A percentile compares a stretch with the other conserved stretches of the same genome.
These are phyloP conservation scores for Litchi chinensis DNA, from an alignment of 345 rosid species.

Conservation along the genomic window DNA sequence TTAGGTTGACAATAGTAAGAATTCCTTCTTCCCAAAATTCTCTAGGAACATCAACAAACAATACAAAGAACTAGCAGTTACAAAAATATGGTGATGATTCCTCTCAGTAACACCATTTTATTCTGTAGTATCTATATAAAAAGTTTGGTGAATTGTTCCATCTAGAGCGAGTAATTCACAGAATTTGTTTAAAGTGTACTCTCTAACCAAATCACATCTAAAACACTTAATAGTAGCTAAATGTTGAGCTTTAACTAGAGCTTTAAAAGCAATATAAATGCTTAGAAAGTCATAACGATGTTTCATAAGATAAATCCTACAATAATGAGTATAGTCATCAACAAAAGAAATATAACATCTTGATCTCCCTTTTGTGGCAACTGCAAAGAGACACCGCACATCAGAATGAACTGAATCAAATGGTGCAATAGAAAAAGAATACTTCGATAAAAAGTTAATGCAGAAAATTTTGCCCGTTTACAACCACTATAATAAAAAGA, in stretches of 20 bases:
- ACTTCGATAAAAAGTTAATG: slow-evolving; percentile 4
- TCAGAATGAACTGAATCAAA: background rate
- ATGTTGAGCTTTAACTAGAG: no score
- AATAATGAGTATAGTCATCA: background rate
- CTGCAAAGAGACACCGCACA: background rate
- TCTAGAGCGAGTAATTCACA: background rate
- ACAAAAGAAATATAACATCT: background rate
- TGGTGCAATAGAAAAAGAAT: background rate
- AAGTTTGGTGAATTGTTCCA: background rate
- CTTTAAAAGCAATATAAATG: no score
- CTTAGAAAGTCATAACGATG: no score
- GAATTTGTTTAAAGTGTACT: no score
- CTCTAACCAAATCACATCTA: no score
- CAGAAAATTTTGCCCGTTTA: background rate
- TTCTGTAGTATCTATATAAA: background rate
- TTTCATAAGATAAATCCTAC: background rate
- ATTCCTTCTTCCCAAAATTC: background rate
- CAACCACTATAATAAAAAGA: background rate
- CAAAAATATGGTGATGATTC: background rate
- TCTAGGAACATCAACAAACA: slow-evolving; percentile 1
- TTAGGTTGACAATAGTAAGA: background rate
- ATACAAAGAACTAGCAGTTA: background rate
- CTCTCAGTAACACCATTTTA: slow-evolving; percentile 1
- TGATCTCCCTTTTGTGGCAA: no score
- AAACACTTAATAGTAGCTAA: no score